Conservation (phyloP, 805 yeast species). For the Kodamaea laetipori region DNA sequence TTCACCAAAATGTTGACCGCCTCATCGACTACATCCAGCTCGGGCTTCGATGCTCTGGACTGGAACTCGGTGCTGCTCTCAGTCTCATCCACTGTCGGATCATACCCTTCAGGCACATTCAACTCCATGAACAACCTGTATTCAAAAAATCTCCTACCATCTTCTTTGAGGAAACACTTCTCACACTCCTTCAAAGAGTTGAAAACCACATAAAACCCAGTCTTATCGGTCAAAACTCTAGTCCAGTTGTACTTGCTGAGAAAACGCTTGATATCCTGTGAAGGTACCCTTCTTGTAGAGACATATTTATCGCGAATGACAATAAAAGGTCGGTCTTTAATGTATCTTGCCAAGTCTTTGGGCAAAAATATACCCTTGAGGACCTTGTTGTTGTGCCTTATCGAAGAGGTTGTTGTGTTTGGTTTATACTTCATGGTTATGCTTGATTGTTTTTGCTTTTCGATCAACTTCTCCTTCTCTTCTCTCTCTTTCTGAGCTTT, state of each 20-base stretch:
- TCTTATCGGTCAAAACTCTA: slow-evolving; percentile 58
- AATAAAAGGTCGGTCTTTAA: slow-evolving; percentile 60
- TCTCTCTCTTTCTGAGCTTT: slow-evolving; percentile 21
- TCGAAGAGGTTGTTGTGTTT: slow-evolving; percentile 39
- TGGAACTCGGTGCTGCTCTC: slow-evolving; percentile 19
- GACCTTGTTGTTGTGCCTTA: slow-evolving; percentile 31
- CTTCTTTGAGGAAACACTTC: slow-evolving; percentile 59
- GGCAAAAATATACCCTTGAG: slow-evolving; percentile 48
- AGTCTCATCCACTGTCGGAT: slow-evolving; percentile 12
- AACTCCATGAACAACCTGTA: slow-evolving; percentile 60
- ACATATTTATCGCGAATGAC: slow-evolving; percentile 54
- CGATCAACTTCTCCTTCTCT: slow-evolving; percentile 15
- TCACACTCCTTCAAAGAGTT: slow-evolving; percentile 59
- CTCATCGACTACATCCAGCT: slow-evolving; percentile 50
- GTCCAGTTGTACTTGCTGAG: slow-evolving; percentile 66
- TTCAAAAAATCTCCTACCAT: slow-evolving; percentile 53
- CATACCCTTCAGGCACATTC: slow-evolving; percentile 49
- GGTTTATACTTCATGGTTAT: slow-evolving; percentile 22
- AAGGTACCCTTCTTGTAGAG: slow-evolving; percentile 48
- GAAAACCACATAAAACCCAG: slow-evolving; percentile 75
- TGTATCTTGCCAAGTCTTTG: slow-evolving; percentile 46
- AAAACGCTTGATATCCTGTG: slow-evolving; percentile 60
- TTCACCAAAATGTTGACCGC: slow-evolving; percentile 59
- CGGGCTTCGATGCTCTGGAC: slow-evolving; percentile 11
- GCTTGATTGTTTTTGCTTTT: slow-evolving; percentile 13